Evolutionary conservation across 2,329 filamentous ascomycete genomes (phyloP), one percentile per base, ranked within the genome.

Genomic region (Pleomassaria siparia): DNA sequence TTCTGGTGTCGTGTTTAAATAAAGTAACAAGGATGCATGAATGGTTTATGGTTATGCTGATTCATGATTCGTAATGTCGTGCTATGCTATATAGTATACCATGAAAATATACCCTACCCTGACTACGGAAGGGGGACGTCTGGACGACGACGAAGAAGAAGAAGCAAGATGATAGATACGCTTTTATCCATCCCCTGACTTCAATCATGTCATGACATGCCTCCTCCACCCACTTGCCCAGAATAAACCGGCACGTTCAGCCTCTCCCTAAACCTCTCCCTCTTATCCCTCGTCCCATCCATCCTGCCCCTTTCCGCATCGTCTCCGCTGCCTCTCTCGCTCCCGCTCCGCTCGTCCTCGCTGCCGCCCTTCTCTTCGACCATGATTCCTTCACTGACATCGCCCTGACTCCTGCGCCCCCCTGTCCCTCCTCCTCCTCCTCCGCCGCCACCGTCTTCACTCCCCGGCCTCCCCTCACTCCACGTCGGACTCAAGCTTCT

Each of bases 291-390:
- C 29, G n/a, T n/a, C n/a, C n/a, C n/a, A n/a, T n/a, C n/a, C n/a
- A n/a, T n/a, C n/a, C n/a, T n/a, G n/a, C n/a, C n/a, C n/a, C n/a
- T n/a, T n/a, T n/a, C n/a, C n/a, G n/a, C n/a, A n/a, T n/a, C n/a
- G n/a, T n/a, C n/a, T n/a, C n/a, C n/a, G n/a, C n/a, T n/a, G n/a
- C n/a, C n/a, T n/a, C n/a, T n/a, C n/a, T 37, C 39, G 26, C 21
- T 39, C 21, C 39, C 44, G 10, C 29, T 36, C 39, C 36, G 26
- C n/a, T 18, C 22, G 13, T 68, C 66, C 50, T 71, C 68, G 48
- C 64, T 67, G 12, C 56, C 46, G 18, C 64, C 64, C 44, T 67
- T 63, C 53, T 74, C 71, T 50, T 73, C 72, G 2, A 74, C 62
- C 69, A 74, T 73, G n/a, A 74, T 54, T n/a, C n/a, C n/a, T n/a